These are phyloP conservation scores for Ophiostoma ulmi DNA, from an alignment of 2,329 filamentous ascomycete species.

Conservation along the genomic window DNA sequence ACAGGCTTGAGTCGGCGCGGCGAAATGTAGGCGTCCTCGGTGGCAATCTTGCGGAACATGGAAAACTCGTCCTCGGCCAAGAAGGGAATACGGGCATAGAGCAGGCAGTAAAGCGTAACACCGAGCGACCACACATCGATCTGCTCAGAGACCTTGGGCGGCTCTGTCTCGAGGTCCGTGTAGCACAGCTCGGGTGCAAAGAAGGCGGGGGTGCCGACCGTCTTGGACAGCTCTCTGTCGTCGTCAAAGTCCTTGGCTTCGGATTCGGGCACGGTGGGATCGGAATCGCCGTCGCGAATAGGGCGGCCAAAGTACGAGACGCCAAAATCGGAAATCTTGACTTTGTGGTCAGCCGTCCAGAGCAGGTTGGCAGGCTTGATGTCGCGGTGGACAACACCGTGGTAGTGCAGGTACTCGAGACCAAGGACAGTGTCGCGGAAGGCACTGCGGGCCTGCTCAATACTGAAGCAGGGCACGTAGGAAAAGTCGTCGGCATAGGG, in stretches of 20 bases:
- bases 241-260: conserved; percentile 86
- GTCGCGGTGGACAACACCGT: conserved; percentile 77
- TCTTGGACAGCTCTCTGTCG: conserved; percentile 94
- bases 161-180: conserved; percentile 66
- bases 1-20: conserved; percentile 73
- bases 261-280: conserved; percentile 69
- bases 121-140: conserved; percentile 98
- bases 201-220: conserved; percentile 93
- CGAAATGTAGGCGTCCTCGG: conserved; percentile 87
- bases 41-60: conserved; percentile 87
- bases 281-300: conserved; percentile 73
- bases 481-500: conserved; percentile 80
- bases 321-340: conserved; percentile 98
- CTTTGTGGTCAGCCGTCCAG: conserved; percentile 74
- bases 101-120: conserved; percentile 90
- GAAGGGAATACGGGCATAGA: conserved; percentile 91
- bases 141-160: conserved; percentile 78
- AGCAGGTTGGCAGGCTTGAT: conserved; percentile 89
- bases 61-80: conserved; percentile 86
- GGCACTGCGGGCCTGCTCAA: conserved; percentile 72
- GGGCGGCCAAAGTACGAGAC: conserved; percentile 94
- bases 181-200: conserved; percentile 96
- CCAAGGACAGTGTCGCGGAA: conserved; percentile 93
- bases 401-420: conserved; percentile 86
- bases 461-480: conserved; percentile 88